A percentile compares a stretch with the other conserved stretches of the same genome.
Evolutionary conservation across 768 basidiomycete species (phyloP).

Genomic region (Daedaleopsis nitida): DNA sequence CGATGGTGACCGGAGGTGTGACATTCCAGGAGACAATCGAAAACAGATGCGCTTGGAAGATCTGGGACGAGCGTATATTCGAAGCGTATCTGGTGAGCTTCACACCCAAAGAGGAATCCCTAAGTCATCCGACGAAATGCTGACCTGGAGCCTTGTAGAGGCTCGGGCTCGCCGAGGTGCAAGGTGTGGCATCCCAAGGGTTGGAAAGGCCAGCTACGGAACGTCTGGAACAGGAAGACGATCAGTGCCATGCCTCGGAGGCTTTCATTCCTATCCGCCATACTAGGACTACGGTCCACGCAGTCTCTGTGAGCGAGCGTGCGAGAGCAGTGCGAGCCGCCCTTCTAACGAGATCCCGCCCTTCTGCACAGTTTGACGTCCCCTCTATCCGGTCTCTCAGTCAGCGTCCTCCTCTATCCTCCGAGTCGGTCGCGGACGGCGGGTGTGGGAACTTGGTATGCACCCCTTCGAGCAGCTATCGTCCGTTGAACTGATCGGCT

Average conservation of each 20-base stretch:
- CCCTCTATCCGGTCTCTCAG: too few species aligned
- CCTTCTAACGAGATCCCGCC: neutral
- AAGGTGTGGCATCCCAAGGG: neutral
- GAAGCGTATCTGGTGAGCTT: neutral
- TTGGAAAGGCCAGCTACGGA: neutral
- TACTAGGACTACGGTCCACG: too few species aligned
- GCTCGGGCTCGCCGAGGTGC: neutral
- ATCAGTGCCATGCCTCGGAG: neutral
- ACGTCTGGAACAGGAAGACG: neutral
- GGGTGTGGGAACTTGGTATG: too few species aligned
- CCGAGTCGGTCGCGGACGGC: too few species aligned
- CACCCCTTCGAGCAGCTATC: too few species aligned
- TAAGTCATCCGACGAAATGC: too few species aligned
- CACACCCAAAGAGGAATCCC: too few species aligned
- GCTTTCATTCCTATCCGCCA: neutral
- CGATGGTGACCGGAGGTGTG: neutral
- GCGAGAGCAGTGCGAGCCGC: neutral
- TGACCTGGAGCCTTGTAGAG: neutral
- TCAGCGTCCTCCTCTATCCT: too few species aligned
- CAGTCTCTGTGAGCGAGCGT: neutral
- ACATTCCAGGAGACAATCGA: neutral
- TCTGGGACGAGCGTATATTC: neutral
- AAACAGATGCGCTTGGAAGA: neutral
- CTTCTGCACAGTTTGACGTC: too few species aligned
- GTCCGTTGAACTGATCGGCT: neutral